Evolutionary conservation across 257 asterid genomes (phyloP), one percentile per base, ranked within the genome.

Genomic region (Echites panduratus): DNA sequence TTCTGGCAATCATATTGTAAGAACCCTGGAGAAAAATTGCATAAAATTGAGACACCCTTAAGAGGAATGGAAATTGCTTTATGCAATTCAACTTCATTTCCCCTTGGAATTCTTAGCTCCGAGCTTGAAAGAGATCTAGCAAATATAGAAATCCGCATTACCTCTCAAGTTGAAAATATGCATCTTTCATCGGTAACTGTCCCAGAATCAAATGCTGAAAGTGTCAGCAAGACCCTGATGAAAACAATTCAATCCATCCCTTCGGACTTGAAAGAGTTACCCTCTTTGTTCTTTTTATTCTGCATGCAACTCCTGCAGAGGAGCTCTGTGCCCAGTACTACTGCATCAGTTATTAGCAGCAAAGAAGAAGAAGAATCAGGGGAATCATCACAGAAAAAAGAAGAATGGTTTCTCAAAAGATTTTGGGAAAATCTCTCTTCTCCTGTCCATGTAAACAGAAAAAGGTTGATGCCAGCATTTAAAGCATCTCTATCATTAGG

Each of bases 51-150:
- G 66, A 89, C 87, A 45, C 84, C 89, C 44, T 84, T 90, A 80
- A 82, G 79, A 73, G 97, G 98, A 56, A 89, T 92, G 91, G 91
- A 89, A 72, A 82, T 84, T 54, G 94, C 91, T 67, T 75, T 89
- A 0, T 70, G 80, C 44, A 82, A 78, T 52, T 75, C 78, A 77
- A 65, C 86, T 38, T 76, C 69, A 29, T 38, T 64, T 19, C 69
- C 69, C 0, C 41, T 38, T 19, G 20, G 48, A 64, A 8, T 64
- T 19, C 49, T 64, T 40, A 20, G 9, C 27, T 35, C 26, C 0
- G 49, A 67, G 40, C 57, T 67, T 2, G 27, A 24, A 16, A 40
- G 49, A 45, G 57, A 43, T 67, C 22, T 67, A 77, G 3, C 72
- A 1, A 41, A 29, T n/a, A 45, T 81, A 2, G 86, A 85, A 64